Evolutionary conservation across 176 grass and related monocot genomes (phyloP), one percentile per base, ranked within the genome.

Genomic region (Eleusine coracana): DNA sequence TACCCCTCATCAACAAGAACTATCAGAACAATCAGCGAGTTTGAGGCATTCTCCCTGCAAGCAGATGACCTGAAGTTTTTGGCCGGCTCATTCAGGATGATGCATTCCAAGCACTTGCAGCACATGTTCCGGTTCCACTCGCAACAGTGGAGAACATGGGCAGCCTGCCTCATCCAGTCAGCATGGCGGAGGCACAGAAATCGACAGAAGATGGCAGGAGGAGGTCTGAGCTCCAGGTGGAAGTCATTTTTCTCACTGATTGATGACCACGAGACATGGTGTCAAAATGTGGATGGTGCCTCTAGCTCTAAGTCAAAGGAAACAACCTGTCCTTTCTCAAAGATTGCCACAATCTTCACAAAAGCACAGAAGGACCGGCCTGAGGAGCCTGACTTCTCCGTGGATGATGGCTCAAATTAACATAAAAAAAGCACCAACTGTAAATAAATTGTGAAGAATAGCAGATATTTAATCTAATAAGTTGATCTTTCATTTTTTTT

Each of bases 31-130:
- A 73, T 83, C 6, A 38, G 46, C 2, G 63, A 86, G 37, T 38
- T 86, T 16, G 91, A 93, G 66, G 85, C 68, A 4, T 88, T 94
- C 46, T 80, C 85, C 23, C 60, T 91, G 36, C 37, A 39, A 71
- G 79, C 88, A 4, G 46, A 88, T 70, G 91, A 91, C 60, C 66
- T 94, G 42, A 91, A 86, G 70, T 86, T 80, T 72, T 71, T 91
- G 39, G 75, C 75, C 20, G 52, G 15, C 63, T 73, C 77, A 77
- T 89, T 91, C 52, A 91, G 28, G 28, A 80, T 74, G 79, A 69
- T 94, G 62, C 89, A 94, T 84, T 83, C 76, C 29, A 86, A 86
- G 70, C 63, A 74, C 31, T 70, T 91, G 73, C 83, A 91, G 83
- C 75, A 81, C 83, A 74, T 76, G 28, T 73, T 91, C 31, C 66